These are phyloP conservation scores for Talaromyces borbonicus DNA, from an alignment of 495 filamentous ascomycete species.

Conservation along the genomic window DNA sequence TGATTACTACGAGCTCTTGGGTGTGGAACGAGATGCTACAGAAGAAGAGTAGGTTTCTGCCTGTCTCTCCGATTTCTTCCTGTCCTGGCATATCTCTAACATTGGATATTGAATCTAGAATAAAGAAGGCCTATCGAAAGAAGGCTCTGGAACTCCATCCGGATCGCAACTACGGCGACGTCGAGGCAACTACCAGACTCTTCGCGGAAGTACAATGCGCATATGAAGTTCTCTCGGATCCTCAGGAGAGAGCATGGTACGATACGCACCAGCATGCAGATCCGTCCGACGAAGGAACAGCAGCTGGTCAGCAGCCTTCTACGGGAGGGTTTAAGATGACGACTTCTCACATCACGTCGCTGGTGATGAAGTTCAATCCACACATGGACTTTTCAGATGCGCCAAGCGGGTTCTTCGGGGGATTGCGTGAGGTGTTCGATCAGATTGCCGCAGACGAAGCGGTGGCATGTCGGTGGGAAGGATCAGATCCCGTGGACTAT, in stretches of 20 bases:
- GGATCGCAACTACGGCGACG: conserved; percentile 85
- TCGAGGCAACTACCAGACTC: conserved; percentile 66
- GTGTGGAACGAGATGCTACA: conserved; percentile 56
- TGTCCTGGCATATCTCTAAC: background rate
- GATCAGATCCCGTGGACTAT: conserved; percentile 48
- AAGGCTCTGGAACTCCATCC: conserved; percentile 93
- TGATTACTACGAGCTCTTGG: conserved; percentile 89
- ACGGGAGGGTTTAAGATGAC: conserved; percentile 44
- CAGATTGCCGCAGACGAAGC: conserved; percentile 75
- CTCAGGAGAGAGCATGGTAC: conserved; percentile 95
- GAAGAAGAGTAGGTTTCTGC: conserved; percentile 77
- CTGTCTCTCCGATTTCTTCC: background rate
- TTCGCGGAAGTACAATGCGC: conserved; percentile 91
- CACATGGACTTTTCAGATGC: conserved; percentile 70
- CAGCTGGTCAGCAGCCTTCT: background rate
- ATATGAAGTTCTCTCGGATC: conserved; percentile 90
- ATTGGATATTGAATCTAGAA: conserved; percentile 44
- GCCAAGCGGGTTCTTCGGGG: conserved; percentile 70
- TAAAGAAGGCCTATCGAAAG: conserved; percentile 84
- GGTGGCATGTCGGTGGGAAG: conserved; percentile 58
- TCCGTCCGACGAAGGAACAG: conserved; percentile 44
- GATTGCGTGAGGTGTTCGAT: conserved; percentile 63
- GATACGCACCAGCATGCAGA: conserved; percentile 87
- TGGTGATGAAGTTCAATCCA: conserved; percentile 68
- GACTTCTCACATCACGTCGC: conserved; percentile 58